Evolutionary conservation across 2,329 filamentous ascomycete genomes (phyloP), one percentile per base, ranked within the genome.

Genomic region (Leptographium radiaticola): DNA sequence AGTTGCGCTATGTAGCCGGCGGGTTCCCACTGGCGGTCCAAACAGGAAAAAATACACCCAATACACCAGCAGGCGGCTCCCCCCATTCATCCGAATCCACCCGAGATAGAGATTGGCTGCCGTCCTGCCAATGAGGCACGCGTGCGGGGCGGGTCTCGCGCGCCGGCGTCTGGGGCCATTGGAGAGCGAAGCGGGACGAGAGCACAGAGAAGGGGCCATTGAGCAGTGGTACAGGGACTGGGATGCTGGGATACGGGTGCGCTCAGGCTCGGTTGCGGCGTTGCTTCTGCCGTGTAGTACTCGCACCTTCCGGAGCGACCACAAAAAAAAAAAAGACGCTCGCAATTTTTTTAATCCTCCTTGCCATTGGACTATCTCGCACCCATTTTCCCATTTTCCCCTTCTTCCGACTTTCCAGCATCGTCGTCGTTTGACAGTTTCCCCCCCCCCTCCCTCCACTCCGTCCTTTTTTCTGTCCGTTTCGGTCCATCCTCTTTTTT

Each of bases 51-150:
- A 42, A 47, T n/a, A n/a, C n/a, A n/a, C n/a, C n/a, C n/a, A n/a
- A n/a, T n/a, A n/a, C n/a, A n/a, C n/a, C n/a, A n/a, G n/a, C n/a
- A 42, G 39, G 39, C 25, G 15, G 44, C 12, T 31, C 13, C 30
- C 52, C 47, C 58, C 58, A 51, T 44, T 54, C 53, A 59, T 56
- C 59, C 59, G 59, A 59, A 54, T 57, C 56, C 59, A 58, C 59
- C 59, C 59, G 59, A 59, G 53, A 55, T 53, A 56, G 52, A 58
- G 51, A 36, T 20, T 47, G 39, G 38, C 38, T 44, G 33, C 12
- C 20, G 11, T 13, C 16, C 11, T 9, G 44, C 55, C 49, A 52
- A 54, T 53, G 39, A 53, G 47, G 16, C 10, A 15, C 30, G 45
- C 45, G 11, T 12, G 45, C 25, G 30, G 16, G 16, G 13, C n/a